These are phyloP conservation scores for Blastobotrys petasosporus DNA, from an alignment of 1,139 yeast species.

Conservation along the genomic window DNA sequence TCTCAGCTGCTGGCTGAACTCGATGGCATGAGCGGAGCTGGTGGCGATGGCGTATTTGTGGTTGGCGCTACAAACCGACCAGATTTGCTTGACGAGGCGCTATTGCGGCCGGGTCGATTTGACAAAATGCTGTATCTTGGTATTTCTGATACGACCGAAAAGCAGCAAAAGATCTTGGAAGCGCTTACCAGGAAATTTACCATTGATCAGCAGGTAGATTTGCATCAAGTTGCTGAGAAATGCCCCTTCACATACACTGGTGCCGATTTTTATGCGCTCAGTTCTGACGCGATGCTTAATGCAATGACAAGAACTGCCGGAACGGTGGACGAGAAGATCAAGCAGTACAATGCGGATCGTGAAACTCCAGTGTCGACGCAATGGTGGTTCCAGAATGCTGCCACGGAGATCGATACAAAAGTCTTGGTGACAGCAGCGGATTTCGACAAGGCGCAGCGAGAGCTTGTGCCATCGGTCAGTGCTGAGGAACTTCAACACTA, in stretches of 20 bases:
- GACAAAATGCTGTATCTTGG: slow-evolving; percentile 93
- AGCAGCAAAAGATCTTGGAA: slow-evolving; percentile 76
- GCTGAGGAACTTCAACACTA: slow-evolving; percentile 83
- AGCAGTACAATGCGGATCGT: slow-evolving; percentile 45
- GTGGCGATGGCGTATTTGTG: slow-evolving; percentile 91
- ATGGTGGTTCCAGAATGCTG: slow-evolving; percentile 89
- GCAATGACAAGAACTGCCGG: slow-evolving; percentile 90
- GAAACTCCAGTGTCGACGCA: slow-evolving; percentile 49
- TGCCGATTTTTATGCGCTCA: slow-evolving; percentile 93
- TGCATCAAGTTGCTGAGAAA: slow-evolving; percentile 53
- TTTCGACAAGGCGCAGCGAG: slow-evolving; percentile 65
- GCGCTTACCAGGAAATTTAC: slow-evolving; percentile 82
- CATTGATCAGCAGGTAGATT: slow-evolving; percentile 54
- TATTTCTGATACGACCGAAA: slow-evolving; percentile 82
- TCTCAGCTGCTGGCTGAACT: slow-evolving; percentile 90
- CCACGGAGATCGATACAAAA: slow-evolving; percentile 57
- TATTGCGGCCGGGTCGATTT: slow-evolving; percentile 91
- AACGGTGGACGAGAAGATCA: slow-evolving; percentile 63
- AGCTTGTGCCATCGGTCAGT: slow-evolving; percentile 78
- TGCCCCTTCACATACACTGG: slow-evolving; percentile 93
- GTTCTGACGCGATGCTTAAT: slow-evolving; percentile 90
- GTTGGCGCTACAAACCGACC: slow-evolving; percentile 98
- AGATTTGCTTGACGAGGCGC: slow-evolving; percentile 87
- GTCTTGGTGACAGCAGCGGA: slow-evolving; percentile 69
- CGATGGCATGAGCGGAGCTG: slow-evolving; percentile 88